These are phyloP conservation scores for Phlebopus sp. DNA, from an alignment of 1,284 basidiomycete genomes.

Conservation along the genomic window DNA sequence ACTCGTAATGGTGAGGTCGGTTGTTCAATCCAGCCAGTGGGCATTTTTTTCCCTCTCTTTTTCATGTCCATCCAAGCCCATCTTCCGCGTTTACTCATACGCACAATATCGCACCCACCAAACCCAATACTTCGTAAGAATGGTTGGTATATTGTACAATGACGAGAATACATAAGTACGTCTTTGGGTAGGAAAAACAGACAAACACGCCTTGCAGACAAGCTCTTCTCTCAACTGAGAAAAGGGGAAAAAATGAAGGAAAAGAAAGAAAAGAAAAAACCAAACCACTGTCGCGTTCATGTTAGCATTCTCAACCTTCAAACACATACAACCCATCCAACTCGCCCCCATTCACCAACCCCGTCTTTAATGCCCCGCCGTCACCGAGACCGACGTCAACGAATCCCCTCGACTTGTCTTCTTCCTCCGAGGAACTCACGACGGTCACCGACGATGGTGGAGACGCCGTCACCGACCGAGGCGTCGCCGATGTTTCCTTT, in stretches of 20 bases:
- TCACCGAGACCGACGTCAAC: constrained; percentile 17
- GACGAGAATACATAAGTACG: constrained; percentile 9
- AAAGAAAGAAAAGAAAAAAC: neutral
- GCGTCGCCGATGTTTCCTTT: constrained; percentile 1
- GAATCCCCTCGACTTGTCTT: constrained; percentile 11
- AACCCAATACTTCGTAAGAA: neutral
- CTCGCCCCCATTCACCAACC: constrained; percentile 30
- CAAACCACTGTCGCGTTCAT: neutral
- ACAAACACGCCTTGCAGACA: constrained; percentile 10
- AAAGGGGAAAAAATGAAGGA: no score
- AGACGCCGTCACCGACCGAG: constrained; percentile 14
- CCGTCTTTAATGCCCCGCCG: constrained; percentile 23
- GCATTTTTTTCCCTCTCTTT: constrained; percentile 16
- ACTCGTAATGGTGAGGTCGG: constrained; percentile 49
- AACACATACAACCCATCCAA: constrained; percentile 32
- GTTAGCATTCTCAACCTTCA: constrained; percentile 18
- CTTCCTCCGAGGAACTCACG: constrained; percentile 4
- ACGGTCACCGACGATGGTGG: constrained; percentile 18
- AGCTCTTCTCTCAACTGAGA: no score
- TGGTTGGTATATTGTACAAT: constrained; percentile 7
- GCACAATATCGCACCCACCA: no score
- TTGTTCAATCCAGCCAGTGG: constrained; percentile 45
- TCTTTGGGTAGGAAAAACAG: constrained; percentile 25
- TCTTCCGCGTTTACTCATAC: no score
- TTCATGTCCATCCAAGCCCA: no score